phyloP scores from a whole-genome alignment of 2,329 filamentous ascomycete genomes.

The Calonectria leucothoes region DNA sequence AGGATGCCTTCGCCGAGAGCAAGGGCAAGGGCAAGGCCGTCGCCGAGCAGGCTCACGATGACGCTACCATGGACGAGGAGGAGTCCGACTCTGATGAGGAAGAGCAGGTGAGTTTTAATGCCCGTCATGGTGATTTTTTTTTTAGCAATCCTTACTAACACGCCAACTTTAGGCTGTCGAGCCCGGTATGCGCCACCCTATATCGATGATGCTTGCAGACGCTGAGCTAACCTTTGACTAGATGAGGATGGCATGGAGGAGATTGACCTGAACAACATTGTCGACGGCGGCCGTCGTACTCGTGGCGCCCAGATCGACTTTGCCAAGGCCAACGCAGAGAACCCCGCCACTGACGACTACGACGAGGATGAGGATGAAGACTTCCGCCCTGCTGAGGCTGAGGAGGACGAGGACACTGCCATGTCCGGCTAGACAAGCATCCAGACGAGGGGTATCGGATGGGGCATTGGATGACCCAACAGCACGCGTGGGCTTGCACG shows the following conservation, averaged over 20 bases:
- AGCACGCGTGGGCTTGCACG: not conserved
- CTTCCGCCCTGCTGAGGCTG: constrained; percentile 68
- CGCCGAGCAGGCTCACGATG: constrained; percentile 60
- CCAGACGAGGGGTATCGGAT: not conserved
- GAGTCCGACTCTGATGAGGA: constrained; percentile 80
- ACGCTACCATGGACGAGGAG: constrained; percentile 79
- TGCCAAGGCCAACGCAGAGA: constrained; percentile 86
- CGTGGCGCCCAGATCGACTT: constrained; percentile 95
- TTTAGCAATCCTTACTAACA: constrained; percentile 37
- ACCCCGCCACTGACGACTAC: constrained; percentile 79
- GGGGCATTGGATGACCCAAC: not conserved
- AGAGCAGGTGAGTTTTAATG: constrained; percentile 44
- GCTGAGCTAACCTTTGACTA: constrained; percentile 55
- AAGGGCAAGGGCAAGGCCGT: constrained; percentile 92
- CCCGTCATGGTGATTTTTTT: not conserved
- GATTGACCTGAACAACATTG: constrained; percentile 91
- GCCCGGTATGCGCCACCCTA: constrained; percentile 37
- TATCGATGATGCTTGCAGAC: constrained; percentile 21
- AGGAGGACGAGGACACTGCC: constrained; percentile 73
- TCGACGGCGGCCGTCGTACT: constrained; percentile 82
- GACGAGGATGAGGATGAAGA: constrained; percentile 83
- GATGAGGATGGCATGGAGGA: constrained; percentile 89
- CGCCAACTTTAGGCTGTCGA: constrained; percentile 40
- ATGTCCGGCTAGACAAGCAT: constrained; percentile 61
- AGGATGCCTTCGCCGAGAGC: constrained; percentile 60